Evolutionary conservation across 2,329 filamentous ascomycete genomes (phyloP).

Genomic region (Talaromyces marneffei): DNA sequence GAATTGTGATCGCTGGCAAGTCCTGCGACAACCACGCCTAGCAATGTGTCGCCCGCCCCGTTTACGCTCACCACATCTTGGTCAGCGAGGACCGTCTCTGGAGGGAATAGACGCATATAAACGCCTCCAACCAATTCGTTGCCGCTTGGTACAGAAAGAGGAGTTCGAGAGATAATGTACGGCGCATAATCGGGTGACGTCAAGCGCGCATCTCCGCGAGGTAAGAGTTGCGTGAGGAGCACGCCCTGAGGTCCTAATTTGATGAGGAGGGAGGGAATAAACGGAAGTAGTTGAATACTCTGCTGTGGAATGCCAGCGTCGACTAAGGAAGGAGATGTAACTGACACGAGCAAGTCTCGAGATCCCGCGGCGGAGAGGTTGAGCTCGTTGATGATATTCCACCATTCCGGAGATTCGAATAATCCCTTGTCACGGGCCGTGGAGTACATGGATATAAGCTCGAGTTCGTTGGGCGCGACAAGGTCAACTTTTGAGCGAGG

Average conservation of each 20-base stretch:
- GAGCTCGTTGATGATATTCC: slow-evolving; percentile 69
- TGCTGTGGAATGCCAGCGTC: slow-evolving; percentile 79
- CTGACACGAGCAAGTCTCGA: slow-evolving; percentile 62
- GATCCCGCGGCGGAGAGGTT: slow-evolving; percentile 63
- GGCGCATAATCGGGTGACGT: slow-evolving; percentile 55
- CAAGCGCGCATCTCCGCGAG: slow-evolving; percentile 62
- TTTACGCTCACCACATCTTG: slow-evolving; percentile 81
- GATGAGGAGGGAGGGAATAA: slow-evolving; percentile 75
- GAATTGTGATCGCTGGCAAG: slow-evolving; percentile 52
- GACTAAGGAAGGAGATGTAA: slow-evolving; percentile 63
- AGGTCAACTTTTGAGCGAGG: slow-evolving; percentile 63
- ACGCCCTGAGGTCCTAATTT: slow-evolving; percentile 75
- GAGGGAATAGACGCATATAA: slow-evolving; percentile 72
- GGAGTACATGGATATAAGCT: slow-evolving; percentile 72
- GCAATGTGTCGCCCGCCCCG: slow-evolving; percentile 87
- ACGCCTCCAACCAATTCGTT: slow-evolving; percentile 63
- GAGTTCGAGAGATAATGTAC: slow-evolving; percentile 63
- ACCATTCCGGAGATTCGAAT: slow-evolving; percentile 70
- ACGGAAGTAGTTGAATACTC: slow-evolving; percentile 77
- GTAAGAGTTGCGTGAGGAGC: slow-evolving; percentile 66
- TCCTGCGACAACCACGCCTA: slow-evolving; percentile 77
- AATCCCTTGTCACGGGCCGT: slow-evolving; percentile 61
- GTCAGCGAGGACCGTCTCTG: slow-evolving; percentile 55
- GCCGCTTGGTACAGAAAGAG: slow-evolving; percentile 37
- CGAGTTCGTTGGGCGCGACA: slow-evolving; percentile 74